Evolutionary conservation across 495 filamentous ascomycete species (phyloP).

Genomic region (Neurospora sp.): DNA sequence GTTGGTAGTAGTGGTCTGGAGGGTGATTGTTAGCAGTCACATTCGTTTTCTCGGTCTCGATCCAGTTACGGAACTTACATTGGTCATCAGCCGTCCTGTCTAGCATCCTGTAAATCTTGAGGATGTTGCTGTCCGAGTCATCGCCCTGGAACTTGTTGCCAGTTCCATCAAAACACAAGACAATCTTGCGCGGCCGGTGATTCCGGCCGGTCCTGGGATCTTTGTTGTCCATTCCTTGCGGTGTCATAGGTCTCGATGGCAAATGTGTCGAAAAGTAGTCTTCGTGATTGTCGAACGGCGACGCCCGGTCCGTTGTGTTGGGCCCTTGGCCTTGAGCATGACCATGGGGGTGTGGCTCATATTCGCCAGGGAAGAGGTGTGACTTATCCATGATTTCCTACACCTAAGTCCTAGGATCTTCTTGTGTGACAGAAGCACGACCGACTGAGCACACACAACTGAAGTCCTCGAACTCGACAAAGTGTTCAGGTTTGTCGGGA

Average conservation of each 20-base stretch:
- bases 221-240: slow-evolving; percentile 1
- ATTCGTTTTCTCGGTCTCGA: no score
- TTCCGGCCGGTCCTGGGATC: neutral
- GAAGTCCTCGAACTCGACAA: neutral
- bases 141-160: slow-evolving; percentile 80
- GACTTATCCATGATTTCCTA: slow-evolving; percentile 13
- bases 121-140: slow-evolving; percentile 75
- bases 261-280: slow-evolving; percentile 18
- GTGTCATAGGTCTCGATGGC: slow-evolving; percentile 15
- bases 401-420: neutral
- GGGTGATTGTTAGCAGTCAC: slow-evolving; percentile 1
- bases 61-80: slow-evolving; percentile 24
- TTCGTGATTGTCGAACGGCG: slow-evolving; percentile 1
- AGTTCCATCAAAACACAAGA: slow-evolving; percentile 85
- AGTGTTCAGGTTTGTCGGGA: neutral
- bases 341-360: neutral
- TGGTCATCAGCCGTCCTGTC: slow-evolving; percentile 42
- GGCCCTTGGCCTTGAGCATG: neutral
- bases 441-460: neutral
- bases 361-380: slow-evolving; percentile 12
- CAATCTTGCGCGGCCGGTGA: slow-evolving; percentile 37
- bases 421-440: neutral
- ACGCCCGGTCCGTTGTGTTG: neutral
- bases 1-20: slow-evolving; percentile 60
- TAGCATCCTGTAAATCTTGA: slow-evolving; percentile 72